A percentile compares a stretch with the other conserved stretches of the same genome.
Conservation (phyloP, 345 rosid species). For the Mercurialis annua region DNA sequence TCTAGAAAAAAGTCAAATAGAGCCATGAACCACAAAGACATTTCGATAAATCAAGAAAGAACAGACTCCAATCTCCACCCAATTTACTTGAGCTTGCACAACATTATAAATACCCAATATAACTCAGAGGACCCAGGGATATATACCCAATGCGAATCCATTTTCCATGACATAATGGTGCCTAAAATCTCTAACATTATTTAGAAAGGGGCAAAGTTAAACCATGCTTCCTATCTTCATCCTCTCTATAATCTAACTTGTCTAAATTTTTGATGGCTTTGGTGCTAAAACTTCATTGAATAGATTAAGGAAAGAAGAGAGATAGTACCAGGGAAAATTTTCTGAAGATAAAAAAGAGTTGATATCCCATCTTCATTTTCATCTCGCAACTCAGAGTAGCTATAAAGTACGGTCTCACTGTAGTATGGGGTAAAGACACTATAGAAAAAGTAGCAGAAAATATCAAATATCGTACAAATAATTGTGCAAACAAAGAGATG, state of each 20-base stretch:
- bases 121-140: background rate
- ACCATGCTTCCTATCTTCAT: background rate
- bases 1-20: constrained; percentile 40
- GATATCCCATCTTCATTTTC: constrained; percentile 99
- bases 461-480: background rate
- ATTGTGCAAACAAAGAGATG: constrained; percentile 2
- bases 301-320: constrained; percentile 13
- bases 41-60: background rate
- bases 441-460: constrained; percentile 13
- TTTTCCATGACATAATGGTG: background rate
- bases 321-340: constrained; percentile 96
- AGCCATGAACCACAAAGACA: constrained; percentile 9
- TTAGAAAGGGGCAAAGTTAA: background rate
- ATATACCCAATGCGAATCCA: background rate
- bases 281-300: background rate
- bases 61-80: too few relatives aligned
- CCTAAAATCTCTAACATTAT: background rate
- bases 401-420: constrained; percentile 97
- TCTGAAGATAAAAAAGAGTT: constrained; percentile 94
- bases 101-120: background rate
- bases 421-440: constrained; percentile 99
- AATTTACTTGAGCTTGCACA: background rate
- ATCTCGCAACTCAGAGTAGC: constrained; percentile 74
- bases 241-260: background rate
- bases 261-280: background rate